Percentiles rank a stretch among this genome's conserved stretches.
Conservation (phyloP, 148 eudicot genomes). For the Diospyros lotus region DNA sequence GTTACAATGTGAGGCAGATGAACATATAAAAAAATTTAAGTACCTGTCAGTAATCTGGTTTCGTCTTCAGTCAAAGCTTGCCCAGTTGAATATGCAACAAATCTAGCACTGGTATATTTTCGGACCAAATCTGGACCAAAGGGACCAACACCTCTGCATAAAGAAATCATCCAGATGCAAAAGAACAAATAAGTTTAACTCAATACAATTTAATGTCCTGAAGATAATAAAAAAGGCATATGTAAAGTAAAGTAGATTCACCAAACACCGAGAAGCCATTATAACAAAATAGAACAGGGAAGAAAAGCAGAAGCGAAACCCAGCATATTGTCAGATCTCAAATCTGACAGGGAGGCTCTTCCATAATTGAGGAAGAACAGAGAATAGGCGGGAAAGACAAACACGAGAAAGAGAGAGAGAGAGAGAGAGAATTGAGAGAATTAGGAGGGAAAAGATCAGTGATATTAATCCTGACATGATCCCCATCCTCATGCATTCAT, state of each 20-base stretch:
- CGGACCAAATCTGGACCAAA: conserved; percentile 90
- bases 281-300: background rate
- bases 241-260: conserved; percentile 2
- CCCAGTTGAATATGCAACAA: conserved; percentile 70
- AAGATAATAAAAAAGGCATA: background rate
- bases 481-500: too few relatives aligned
- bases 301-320: background rate
- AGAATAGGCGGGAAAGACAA: too few relatives aligned
- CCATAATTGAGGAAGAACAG: too few relatives aligned
- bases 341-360: too few relatives aligned
- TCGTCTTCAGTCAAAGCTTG: conserved; percentile 60
- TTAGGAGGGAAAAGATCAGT: too few relatives aligned
- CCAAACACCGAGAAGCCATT: background rate
- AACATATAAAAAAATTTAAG: background rate
- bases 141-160: conserved; percentile 87
- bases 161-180: background rate
- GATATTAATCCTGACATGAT: too few relatives aligned
- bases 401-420: background rate
- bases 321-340: background rate
- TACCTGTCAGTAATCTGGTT: conserved; percentile 72
- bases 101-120: conserved; percentile 74
- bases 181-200: conserved; percentile 5
- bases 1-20: background rate
- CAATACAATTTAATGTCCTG: background rate
- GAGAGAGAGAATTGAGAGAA: too few relatives aligned